Percentiles rank a stretch among this genome's conserved stretches.
Evolutionary conservation across 1,284 basidiomycete species (phyloP).

Genomic region (Puccinia polysora): DNA sequence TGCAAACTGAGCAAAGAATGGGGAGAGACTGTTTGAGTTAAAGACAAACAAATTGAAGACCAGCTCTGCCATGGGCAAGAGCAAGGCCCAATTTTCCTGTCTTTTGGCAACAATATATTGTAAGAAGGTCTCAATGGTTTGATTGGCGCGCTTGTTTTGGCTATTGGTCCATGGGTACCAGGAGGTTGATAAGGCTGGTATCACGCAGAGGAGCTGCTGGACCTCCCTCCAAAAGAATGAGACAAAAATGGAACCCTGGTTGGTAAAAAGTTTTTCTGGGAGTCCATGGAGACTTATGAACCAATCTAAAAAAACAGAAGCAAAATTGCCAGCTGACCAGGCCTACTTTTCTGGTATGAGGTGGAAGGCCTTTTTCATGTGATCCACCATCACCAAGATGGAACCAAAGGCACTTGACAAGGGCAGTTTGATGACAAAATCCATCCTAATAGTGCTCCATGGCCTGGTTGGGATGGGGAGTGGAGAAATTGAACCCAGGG

Average conservation of each 20-base stretch:
- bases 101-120: too few species aligned
- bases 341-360: neutral
- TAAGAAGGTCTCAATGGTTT: too few species aligned
- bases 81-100: too few species aligned
- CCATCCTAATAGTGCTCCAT: slow-evolving; percentile 10
- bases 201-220: neutral
- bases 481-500: neutral
- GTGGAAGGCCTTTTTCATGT: neutral
- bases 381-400: slow-evolving; percentile 2
- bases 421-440: slow-evolving; percentile 11
- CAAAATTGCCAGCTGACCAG: neutral
- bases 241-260: neutral
- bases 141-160: neutral
- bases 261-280: slow-evolving; percentile 3
- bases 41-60: too few species aligned
- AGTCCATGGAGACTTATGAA: slow-evolving; percentile 1
- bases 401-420: neutral
- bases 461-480: neutral
- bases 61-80: too few species aligned
- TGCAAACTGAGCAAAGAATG: too few species aligned
- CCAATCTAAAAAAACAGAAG: neutral
- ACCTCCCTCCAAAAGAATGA: neutral
- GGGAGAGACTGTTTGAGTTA: too few species aligned
- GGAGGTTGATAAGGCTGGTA: neutral
- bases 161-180: slow-evolving; percentile 13